A percentile compares a stretch with the other conserved stretches of the same genome.
These are phyloP conservation scores for Litchi chinensis DNA, from an alignment of 345 rosid genomes.

Conservation along the genomic window DNA sequence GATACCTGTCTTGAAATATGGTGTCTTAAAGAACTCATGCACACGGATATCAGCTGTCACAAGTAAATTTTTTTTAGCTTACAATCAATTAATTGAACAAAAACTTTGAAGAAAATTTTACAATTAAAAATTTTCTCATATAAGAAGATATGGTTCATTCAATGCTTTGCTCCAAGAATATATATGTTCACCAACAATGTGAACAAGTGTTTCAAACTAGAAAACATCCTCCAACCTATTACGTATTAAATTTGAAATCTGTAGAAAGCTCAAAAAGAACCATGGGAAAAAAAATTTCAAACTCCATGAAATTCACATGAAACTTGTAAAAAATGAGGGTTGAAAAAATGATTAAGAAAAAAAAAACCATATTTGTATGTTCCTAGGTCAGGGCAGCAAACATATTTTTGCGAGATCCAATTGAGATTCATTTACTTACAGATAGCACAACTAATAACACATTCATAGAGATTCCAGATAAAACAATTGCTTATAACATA, in stretches of 20 bases:
- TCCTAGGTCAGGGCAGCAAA: background rate
- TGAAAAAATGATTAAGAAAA: background rate
- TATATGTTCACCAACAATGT: background rate
- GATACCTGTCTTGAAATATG: conserved; percentile 90
- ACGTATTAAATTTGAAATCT: background rate
- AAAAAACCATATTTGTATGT: background rate
- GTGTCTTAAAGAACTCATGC: conserved; percentile 94
- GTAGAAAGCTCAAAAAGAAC: background rate
- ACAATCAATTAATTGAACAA: conserved; percentile 5
- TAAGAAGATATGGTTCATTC: background rate
- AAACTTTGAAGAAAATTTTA: background rate
- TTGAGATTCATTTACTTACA: background rate
- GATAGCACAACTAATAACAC: conserved; percentile 11
- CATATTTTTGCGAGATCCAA: background rate
- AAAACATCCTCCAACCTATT: background rate
- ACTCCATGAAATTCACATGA: background rate
- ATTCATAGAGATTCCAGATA: conserved; percentile 12
- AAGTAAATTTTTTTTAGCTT: background rate
- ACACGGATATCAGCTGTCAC: conserved; percentile 86
- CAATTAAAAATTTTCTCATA: background rate
- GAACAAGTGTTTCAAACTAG: background rate
- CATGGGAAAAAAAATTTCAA: background rate
- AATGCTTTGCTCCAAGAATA: background rate
- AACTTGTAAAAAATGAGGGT: background rate
- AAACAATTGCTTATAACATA: background rate